Percentiles rank a stretch among this genome's conserved stretches.
phyloP scores from a whole-genome alignment of 768 basidiomycete genomes.

The Clitopilus hobsonii region DNA sequence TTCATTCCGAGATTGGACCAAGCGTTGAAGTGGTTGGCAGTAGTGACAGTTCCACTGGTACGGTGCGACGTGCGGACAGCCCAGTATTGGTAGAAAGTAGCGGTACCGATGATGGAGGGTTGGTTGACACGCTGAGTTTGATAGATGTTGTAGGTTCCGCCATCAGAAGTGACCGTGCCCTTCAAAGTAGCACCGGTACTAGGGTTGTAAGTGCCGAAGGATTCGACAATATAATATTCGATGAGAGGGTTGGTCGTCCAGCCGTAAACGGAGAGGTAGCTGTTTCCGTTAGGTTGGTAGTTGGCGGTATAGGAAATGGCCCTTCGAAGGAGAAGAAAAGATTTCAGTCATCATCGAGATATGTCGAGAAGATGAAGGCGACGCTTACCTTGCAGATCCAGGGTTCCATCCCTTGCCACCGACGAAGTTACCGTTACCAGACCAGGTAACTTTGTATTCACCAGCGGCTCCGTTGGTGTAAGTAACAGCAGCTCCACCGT shows the following conservation, averaged over 20 bases:
- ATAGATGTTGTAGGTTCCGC: slow-evolving; percentile 38
- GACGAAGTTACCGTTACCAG: slow-evolving; percentile 29
- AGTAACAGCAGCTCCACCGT: slow-evolving; percentile 22
- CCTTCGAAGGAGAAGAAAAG: slow-evolving; percentile 14
- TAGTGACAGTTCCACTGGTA: slow-evolving; percentile 28
- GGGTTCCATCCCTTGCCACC: slow-evolving; percentile 36
- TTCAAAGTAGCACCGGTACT: slow-evolving; percentile 21
- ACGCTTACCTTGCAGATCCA: slow-evolving; percentile 22
- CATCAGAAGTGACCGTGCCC: slow-evolving; percentile 37
- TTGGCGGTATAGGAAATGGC: slow-evolving; percentile 31
- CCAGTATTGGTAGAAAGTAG: slow-evolving; percentile 44
- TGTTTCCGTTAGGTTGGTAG: slow-evolving; percentile 33
- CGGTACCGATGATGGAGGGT: slow-evolving; percentile 37
- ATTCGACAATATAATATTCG: slow-evolving; percentile 44
- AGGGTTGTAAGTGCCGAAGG: slow-evolving; percentile 37
- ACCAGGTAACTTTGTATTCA: slow-evolving; percentile 27
- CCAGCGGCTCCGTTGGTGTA: slow-evolving; percentile 26
- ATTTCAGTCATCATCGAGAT: background rate
- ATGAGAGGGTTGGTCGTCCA: slow-evolving; percentile 42
- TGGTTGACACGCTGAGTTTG: slow-evolving; percentile 29
- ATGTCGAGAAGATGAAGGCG: background rate
- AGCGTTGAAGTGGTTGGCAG: slow-evolving; percentile 37
- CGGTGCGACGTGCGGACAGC: slow-evolving; percentile 34
- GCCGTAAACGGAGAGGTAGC: slow-evolving; percentile 40
- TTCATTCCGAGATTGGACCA: slow-evolving; percentile 34